Percentiles rank a stretch among this genome's conserved stretches.
These are phyloP conservation scores for Seiridium cupressi DNA, from an alignment of 2,329 filamentous ascomycete species.

Conservation along the genomic window DNA sequence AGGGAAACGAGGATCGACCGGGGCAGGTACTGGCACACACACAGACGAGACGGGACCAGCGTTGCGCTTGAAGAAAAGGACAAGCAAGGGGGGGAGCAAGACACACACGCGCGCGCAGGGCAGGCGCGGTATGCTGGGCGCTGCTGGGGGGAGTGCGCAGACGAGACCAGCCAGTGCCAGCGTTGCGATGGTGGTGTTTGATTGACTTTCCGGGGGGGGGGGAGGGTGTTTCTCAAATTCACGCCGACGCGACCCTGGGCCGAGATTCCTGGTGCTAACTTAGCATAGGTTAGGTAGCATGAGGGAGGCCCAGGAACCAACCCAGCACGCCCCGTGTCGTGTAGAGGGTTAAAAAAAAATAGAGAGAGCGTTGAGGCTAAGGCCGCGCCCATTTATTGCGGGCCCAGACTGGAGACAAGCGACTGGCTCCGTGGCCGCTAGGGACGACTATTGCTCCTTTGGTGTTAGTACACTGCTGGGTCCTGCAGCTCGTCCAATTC, in stretches of 20 bases:
- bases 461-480: conserved; percentile 24
- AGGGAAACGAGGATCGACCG: conserved; percentile 29
- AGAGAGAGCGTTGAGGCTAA: conserved; percentile 1
- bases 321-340: neutral
- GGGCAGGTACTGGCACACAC: conserved; percentile 20
- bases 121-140: neutral
- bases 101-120: neutral
- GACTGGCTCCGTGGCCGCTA: conserved; percentile 24
- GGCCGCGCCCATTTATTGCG: conserved; percentile 23
- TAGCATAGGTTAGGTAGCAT: neutral
- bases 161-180: neutral
- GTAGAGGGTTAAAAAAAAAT: neutral
- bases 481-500: conserved; percentile 14
- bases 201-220: neutral
- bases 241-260: conserved; percentile 30
- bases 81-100: conserved; percentile 1
- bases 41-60: too few species aligned
- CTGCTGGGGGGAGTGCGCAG: neutral
- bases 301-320: neutral
- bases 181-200: neutral
- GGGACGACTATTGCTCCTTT: conserved; percentile 24
- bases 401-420: neutral
- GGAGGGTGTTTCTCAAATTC: conserved; percentile 18
- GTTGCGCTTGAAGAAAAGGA: neutral
- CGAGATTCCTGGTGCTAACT: conserved; percentile 27